Conservation (phyloP, 768 basidiomycete species). For the Psilocybe cubensis region DNA sequence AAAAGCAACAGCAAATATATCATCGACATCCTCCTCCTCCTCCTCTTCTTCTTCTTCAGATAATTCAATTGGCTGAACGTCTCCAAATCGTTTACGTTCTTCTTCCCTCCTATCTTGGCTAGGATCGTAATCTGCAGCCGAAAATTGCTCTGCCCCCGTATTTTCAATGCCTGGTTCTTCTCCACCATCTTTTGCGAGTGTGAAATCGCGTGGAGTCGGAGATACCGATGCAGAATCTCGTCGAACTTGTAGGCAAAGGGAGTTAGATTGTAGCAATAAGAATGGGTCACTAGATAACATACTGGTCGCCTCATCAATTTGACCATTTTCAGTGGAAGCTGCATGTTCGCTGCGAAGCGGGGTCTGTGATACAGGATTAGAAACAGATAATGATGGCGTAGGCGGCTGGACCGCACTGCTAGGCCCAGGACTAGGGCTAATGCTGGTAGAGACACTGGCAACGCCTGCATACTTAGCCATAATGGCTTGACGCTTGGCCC, state of each 20-base stretch:
- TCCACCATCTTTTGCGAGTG: conserved; percentile 68
- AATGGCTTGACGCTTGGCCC: conserved; percentile 77
- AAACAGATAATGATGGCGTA: conserved; percentile 54
- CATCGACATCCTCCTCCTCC: conserved; percentile 88
- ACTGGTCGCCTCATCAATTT: conserved; percentile 15
- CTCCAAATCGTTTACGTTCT: conserved; percentile 69
- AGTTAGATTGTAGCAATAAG: conserved; percentile 2
- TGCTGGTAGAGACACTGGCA: conserved; percentile 41
- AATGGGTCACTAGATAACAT: conserved; percentile 18
- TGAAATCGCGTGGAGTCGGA: conserved; percentile 62
- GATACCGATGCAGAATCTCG: conserved; percentile 61
- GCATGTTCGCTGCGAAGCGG: conserved; percentile 45
- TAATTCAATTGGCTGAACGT: conserved; percentile 39
- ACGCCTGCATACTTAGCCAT: conserved; percentile 72
- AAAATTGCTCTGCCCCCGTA: conserved; percentile 67
- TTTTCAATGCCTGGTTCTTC: conserved; percentile 50
- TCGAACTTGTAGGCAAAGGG: conserved; percentile 37
- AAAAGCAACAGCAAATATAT: conserved; percentile 85
- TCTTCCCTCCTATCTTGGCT: conserved; percentile 82
- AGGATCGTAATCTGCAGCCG: conserved; percentile 91
- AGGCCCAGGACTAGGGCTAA: conserved; percentile 62
- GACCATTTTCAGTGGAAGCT: conserved; percentile 13
- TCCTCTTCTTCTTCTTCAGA: conserved; percentile 64
- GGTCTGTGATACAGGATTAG: conserved; percentile 65
- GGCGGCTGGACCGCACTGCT: conserved; percentile 80